These are phyloP conservation scores for Backusella macrospora DNA, from an alignment of 192 early-diverging fungal genomes.

Conservation along the genomic window DNA sequence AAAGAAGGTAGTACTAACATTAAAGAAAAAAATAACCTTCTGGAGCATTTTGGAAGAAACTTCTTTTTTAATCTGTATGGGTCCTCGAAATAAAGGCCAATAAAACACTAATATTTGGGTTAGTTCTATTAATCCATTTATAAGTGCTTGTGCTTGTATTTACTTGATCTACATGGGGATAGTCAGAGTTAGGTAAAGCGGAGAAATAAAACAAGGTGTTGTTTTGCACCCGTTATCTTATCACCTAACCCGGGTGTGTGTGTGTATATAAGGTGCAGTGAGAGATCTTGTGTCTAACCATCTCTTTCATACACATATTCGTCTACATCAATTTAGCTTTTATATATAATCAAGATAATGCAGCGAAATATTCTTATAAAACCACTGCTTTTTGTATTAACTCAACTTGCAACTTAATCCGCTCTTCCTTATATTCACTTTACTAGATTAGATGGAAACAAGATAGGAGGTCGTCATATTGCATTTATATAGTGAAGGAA, in stretches of 20 bases:
- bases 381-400: not conserved
- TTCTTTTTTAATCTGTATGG: conserved; percentile 13
- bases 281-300: conserved; percentile 12
- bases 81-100: not conserved
- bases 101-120: not conserved
- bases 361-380: not conserved
- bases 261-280: conserved; percentile 12
- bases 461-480: conserved; percentile 7
- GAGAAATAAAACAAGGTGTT: conserved; percentile 9
- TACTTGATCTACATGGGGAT: not conserved
- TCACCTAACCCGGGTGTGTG: conserved; percentile 11
- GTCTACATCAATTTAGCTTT: not conserved
- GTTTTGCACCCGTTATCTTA: conserved; percentile 14
- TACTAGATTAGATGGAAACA: conserved; percentile 1
- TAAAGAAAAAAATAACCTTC: not conserved
- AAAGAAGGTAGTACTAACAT: not conserved
- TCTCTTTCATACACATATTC: not conserved
- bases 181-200: not conserved
- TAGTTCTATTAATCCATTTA: not conserved
- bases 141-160: not conserved
- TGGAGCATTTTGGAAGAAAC: not conserved
- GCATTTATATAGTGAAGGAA: conserved; percentile 1
- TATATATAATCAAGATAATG: not conserved
- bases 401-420: not conserved
- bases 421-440: not conserved